Percentiles rank a stretch among this genome's conserved stretches.
Evolutionary conservation across 2,329 filamentous ascomycete species (phyloP).

Genomic region (Fusarium veterinarium): DNA sequence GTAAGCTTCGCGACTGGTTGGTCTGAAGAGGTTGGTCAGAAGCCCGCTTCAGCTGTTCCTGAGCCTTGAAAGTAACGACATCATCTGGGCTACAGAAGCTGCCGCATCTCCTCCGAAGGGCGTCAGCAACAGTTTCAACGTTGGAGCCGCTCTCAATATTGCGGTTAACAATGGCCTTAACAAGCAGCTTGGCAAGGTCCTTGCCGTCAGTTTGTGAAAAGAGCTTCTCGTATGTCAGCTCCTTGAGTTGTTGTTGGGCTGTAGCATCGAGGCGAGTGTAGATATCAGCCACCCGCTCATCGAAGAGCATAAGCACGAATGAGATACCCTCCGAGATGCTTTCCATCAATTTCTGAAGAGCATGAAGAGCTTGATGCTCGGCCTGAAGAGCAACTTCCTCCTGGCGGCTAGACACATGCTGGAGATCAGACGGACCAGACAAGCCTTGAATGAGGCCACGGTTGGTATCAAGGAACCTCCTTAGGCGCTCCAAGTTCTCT

Average conservation of each 20-base stretch:
- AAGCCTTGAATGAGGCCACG: conserved; percentile 92
- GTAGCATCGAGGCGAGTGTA: conserved; percentile 78
- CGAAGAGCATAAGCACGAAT: conserved; percentile 93
- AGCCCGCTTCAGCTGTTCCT: conserved; percentile 91
- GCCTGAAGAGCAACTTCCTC: conserved; percentile 93
- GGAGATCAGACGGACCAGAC: conserved; percentile 88
- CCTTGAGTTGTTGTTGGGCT: conserved; percentile 75
- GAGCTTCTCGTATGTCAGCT: conserved; percentile 87
- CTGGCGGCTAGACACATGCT: conserved; percentile 80
- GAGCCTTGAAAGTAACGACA: conserved; percentile 97
- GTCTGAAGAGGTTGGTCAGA: conserved; percentile 80
- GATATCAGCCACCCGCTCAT: conserved; percentile 92
- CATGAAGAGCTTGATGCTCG: conserved; percentile 92
- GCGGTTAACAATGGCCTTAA: conserved; percentile 97
- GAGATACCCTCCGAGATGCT: conserved; percentile 97
- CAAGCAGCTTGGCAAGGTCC: conserved; percentile 90
- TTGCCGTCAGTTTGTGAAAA: conserved; percentile 85
- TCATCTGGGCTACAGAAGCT: conserved; percentile 98
- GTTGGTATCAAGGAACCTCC: conserved; percentile 87
- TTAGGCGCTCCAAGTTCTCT: conserved; percentile 80
- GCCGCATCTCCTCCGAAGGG: conserved; percentile 89
- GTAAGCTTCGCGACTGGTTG: conserved; percentile 79
- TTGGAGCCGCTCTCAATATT: conserved; percentile 98
- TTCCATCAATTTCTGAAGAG: conserved; percentile 84
- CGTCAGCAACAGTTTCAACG: conserved; percentile 96